Evolutionary conservation across 306 rosid genomes (phyloP), one percentile per base, ranked within the genome.

Genomic region (Purshia tridentata): DNA sequence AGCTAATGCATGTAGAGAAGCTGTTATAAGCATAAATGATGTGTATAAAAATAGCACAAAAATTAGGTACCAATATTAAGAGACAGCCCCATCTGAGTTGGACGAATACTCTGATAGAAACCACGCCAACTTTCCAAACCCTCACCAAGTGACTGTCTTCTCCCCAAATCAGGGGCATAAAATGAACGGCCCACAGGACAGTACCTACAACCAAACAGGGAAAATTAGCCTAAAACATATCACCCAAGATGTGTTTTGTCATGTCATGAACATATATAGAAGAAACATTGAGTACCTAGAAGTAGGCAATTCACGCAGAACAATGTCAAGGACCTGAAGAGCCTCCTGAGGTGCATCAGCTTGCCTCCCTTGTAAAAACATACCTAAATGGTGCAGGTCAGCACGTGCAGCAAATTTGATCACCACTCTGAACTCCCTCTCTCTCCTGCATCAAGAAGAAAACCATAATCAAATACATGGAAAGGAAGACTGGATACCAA

Each of bases 81-180:
- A 1, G 99, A 92, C 11, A 95, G 73, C 3, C 99, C 98, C 99
- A 95, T 95, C 77, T 95, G 99, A 6, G 99, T 95, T 16, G 98
- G 99, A 5, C 99, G 96, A 60, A 95, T 95, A 70, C 99, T 95
- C 65, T 95, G 99, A 74, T 95, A 95, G 72, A 95, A 95, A 2
- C 99, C 99, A 2, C 99, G 92, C 99, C 99, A 95, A 52, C 99
- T 95, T 78, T 95, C 98, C 85, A 95, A 72, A 13, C 99, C 99
- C 79, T 95, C 98, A 7, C 99, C 99, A 52, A 95, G 79, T 12
- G 98, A 83, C 59, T 95, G 97, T 75, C 97, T 88, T 74, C 90
- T 80, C 5, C 98, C 98, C 10, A 92, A 79, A 70, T 75, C 86
- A 69, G 97, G 98, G 1, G 97, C 84, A 69, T 95, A 95, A 83